Base-by-base conservation (phyloP, 2,329 filamentous ascomycete species). In the Trichoderma polysporum region DNA sequence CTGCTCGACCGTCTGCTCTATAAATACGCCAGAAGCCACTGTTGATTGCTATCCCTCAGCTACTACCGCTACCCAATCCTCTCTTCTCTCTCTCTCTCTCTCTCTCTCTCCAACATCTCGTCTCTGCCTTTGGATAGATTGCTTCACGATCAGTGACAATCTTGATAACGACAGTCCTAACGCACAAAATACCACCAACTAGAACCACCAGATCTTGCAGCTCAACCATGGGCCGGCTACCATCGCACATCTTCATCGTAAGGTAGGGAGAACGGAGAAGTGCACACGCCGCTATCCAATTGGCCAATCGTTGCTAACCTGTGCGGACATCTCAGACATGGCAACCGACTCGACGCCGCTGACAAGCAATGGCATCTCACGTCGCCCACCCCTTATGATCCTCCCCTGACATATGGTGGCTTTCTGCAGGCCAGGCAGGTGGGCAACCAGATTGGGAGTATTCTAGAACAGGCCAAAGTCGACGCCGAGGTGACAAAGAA, bases 351-450 rank as follows among this genome's bases (percentile, higher is more conserved):
- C 67, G 95, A 99, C 78, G 93, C 93, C 66, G 93, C 94, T 69
- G 94, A 99, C 83, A 93, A 94, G 77, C 88, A 92, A 78, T 99
- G 95, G 95, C 93, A 97, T 78, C 85, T 97, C 64, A 91, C 91
- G 33, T 97, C 95, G 6, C 91, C 94, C 1, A 94, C 93, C 6
- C 95, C 95, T 2, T 99, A 98, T 82, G 94, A 99, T 71, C 92
- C 95, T 71, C 95, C 95, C 58, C 84, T 99, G 67, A 97, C 94
- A 2, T 98, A 97, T 76, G 92, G 92, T 72, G 95, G 95, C 70
- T 97, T 95, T 91, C 87, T 90, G 15, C 95, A 98, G 78, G 90
- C 91, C 63, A 89, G 91, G 72, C 88, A 90, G 5, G 86, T 97
- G 27, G 95, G 95, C 17, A 85, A 89, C 69, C 89, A 93, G 68